Base-by-base conservation (phyloP, 352 stramenopile genomes). In the Globisporangium polare region DNA sequence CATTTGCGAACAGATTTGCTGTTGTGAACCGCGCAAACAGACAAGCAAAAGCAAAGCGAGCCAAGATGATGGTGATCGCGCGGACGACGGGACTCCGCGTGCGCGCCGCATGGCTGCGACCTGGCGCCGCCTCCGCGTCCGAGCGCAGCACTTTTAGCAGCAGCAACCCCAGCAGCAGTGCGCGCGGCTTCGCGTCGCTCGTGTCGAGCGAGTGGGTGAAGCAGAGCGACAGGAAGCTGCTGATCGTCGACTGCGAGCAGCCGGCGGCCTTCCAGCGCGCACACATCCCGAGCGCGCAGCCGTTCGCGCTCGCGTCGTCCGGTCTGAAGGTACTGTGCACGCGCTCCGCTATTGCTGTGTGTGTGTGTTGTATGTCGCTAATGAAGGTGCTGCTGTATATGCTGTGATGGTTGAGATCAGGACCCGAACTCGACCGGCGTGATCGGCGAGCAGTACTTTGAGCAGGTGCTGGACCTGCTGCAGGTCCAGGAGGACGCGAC, bases 221-320 rank as follows among this genome's bases (percentile, higher is more conserved):
- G 26, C 62, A 59, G 3, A 66, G 63, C 29, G 63, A 50, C 20
- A 54, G 64, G 37, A 66, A 66, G 52, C 57, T 85, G 15, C 39
- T 82, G 43, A 24, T 86, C 33, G 50, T 91, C 13, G 78, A 91
- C 71, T 91, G 79, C 55, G 82, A 86, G 43, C 77, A 88, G 22
- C 73, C 76, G 2, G 47, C 63, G 13, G 73, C 73, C 39, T 89
- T 75, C 65, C 73, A 71, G 60, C 74, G 73, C 33, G 82, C 69
- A 15, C 82, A 91, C 58, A 77, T 89, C 41, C 73, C 78, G 0
- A 59, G 65, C 2, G 74, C 81, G 1, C 61, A 75, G 51, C 73
- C 73, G 10, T 79, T 89, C 42, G 54, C 69, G 9, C 53, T 76
- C 43, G 76, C 74, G 41, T 68, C 73, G 31, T 83, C 80, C 3